A percentile compares a stretch with the other conserved stretches of the same genome.
Evolutionary conservation across 805 yeast species (phyloP).

Genomic region (Ogataea haglerorum): DNA sequence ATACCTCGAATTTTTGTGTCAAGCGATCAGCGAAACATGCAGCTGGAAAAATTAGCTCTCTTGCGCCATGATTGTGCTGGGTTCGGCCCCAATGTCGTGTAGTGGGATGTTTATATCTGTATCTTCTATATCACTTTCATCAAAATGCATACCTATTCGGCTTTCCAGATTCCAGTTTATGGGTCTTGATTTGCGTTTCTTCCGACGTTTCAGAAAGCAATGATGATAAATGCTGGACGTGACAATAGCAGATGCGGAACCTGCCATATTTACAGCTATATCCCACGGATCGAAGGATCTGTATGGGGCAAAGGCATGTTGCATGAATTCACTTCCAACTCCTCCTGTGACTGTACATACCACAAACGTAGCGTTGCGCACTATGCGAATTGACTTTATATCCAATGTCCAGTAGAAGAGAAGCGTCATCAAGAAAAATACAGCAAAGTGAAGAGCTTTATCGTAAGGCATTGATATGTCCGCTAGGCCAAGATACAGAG

Average conservation of each 20-base stretch:
- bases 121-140: constrained; percentile 19
- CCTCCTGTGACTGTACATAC: constrained; percentile 44
- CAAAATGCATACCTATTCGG: constrained; percentile 13
- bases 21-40: constrained; percentile 49
- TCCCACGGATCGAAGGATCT: constrained; percentile 42
- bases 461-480: constrained; percentile 45
- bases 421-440: constrained; percentile 43
- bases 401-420: constrained; percentile 48
- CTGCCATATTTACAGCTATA: constrained; percentile 27
- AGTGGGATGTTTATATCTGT: constrained; percentile 17
- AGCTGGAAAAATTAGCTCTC: constrained; percentile 36
- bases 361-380: constrained; percentile 34
- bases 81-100: neutral
- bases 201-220: constrained; percentile 7
- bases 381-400: constrained; percentile 30
- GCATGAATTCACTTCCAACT: constrained; percentile 47
- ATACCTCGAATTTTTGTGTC: constrained; percentile 59
- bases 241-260: constrained; percentile 26
- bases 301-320: constrained; percentile 40
- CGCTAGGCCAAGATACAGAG: constrained; percentile 49
- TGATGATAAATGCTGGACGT: constrained; percentile 20
- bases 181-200: constrained; percentile 9
- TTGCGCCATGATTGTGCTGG: neutral
- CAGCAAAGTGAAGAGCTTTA: constrained; percentile 44
- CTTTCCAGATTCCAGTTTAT: constrained; percentile 15